These are phyloP conservation scores for Calamus simplicifolius DNA, from an alignment of 176 grass and related monocot genomes.

Conservation along the genomic window DNA sequence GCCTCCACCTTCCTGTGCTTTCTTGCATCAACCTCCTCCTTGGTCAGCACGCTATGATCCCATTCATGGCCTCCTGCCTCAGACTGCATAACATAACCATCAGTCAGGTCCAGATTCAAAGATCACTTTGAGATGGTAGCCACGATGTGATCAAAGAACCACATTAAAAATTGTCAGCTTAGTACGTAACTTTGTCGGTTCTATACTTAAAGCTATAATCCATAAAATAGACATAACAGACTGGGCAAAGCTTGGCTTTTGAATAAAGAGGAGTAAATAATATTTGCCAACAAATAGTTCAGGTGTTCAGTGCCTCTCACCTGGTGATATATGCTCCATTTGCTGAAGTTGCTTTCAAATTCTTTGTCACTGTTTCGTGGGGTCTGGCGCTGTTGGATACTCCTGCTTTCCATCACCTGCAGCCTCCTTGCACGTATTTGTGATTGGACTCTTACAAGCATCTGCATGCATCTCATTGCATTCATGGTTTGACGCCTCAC, in stretches of 20 bases:
- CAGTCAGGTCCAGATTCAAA: no score
- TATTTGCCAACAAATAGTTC: no score
- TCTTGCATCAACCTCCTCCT: constrained; percentile 42
- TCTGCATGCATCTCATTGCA: constrained; percentile 84
- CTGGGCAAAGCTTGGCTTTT: no score
- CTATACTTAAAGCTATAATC: no score
- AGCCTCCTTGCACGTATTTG: constrained; percentile 69
- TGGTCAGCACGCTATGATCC: constrained; percentile 66
- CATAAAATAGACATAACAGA: no score
- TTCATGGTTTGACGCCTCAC: constrained; percentile 74
- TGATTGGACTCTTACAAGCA: constrained; percentile 70
- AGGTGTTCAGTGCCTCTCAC: not conserved
- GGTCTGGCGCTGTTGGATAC: constrained; percentile 27
- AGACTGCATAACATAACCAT: not conserved
- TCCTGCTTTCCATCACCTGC: constrained; percentile 74
- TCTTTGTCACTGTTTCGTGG: constrained; percentile 23
- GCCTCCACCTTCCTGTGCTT: constrained; percentile 74
- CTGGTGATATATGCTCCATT: constrained; percentile 15
- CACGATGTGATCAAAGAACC: no score
- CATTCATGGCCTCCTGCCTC: constrained; percentile 32
- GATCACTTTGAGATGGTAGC: no score
- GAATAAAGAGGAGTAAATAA: no score
- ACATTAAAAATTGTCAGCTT: no score
- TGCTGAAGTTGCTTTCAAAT: constrained; percentile 14
- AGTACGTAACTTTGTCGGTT: no score